Base-by-base conservation (phyloP, 345 rosid genomes). In the Aquilaria yunnanensis region DNA sequence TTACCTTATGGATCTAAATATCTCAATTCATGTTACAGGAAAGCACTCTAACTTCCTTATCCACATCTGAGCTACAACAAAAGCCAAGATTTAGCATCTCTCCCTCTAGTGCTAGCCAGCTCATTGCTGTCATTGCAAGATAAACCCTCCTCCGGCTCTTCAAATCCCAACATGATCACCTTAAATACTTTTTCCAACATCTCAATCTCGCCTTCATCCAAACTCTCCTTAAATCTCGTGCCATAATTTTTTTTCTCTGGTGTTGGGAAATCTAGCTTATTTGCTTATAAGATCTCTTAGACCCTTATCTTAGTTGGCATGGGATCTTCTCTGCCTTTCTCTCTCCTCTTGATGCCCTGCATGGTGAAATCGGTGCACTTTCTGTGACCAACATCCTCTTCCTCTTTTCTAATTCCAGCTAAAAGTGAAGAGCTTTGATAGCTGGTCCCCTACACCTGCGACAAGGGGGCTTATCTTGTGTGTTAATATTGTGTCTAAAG, bases 191-290 rank as follows among this genome's bases (percentile, higher is more conserved):
- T 76, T 94, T 94, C 87, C 81, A 78, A 4, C 76, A 91, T 72
- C 96, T 91, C 51, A 81, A 86, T 70, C 73, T 84, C 1, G 54
- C 81, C 61, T 94, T 94, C 96, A 65, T 92, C 54, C 82, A 77
- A 30, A 66, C 80, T n/a, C 99, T 91, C 72, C 88, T 87, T 61
- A 62, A 74, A 57, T 67, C 76, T 54, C 12, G 67, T 43, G 97
- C 96, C 43, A 82, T 90, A 48, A 72, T 91, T 57, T 84, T 91
- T 91, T 80, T 87, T 94, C 87, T 70, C 97, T 61, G 99, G 99
- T 30, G 93, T 94, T 68, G 97, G 96, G 0, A 94, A 94, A 70
- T 91, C 96, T 34, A 96, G 96, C 37, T 88, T 94, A 82, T 96
- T 94, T 57, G 93, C 99, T 62, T 71, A 81, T 74, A 94, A 91